Conservation (phyloP, 768 basidiomycete genomes). For the Kwoniella sp. region DNA sequence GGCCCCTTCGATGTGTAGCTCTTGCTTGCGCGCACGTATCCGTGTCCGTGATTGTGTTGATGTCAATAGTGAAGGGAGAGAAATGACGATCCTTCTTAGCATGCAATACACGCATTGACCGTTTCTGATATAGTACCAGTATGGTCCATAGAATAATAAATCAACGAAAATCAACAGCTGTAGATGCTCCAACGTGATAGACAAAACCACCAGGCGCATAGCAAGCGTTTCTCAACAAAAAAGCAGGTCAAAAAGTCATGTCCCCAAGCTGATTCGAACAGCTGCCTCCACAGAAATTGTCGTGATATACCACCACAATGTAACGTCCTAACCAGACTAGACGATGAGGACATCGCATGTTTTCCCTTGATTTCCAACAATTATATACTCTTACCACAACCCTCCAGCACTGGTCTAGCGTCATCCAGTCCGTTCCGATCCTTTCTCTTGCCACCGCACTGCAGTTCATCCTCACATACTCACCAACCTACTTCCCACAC, state of each 20-base stretch:
- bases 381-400: not conserved
- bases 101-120: not conserved
- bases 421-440: not conserved
- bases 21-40: not conserved
- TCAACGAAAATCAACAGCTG: not conserved
- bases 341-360: slow-evolving; percentile 15
- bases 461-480: too few species aligned
- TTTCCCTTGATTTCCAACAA: not conserved
- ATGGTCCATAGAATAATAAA: not conserved
- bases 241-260: slow-evolving; percentile 12
- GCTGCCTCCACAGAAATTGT: slow-evolving; percentile 25
- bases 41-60: not conserved
- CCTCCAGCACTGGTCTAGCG: not conserved
- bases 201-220: not conserved
- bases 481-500: too few species aligned
- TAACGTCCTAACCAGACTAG: slow-evolving; percentile 30
- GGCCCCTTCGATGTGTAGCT: not conserved
- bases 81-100: slow-evolving; percentile 3
- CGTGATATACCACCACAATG: slow-evolving; percentile 20
- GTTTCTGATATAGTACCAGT: not conserved
- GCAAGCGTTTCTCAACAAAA: not conserved
- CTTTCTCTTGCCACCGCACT: slow-evolving; percentile 2
- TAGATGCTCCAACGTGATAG: not conserved
- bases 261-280: slow-evolving; percentile 31
- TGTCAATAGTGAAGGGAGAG: not conserved